Evolutionary conservation across 345 rosid genomes (phyloP), one percentile per base, ranked within the genome.

Genomic region (Populus simonii): DNA sequence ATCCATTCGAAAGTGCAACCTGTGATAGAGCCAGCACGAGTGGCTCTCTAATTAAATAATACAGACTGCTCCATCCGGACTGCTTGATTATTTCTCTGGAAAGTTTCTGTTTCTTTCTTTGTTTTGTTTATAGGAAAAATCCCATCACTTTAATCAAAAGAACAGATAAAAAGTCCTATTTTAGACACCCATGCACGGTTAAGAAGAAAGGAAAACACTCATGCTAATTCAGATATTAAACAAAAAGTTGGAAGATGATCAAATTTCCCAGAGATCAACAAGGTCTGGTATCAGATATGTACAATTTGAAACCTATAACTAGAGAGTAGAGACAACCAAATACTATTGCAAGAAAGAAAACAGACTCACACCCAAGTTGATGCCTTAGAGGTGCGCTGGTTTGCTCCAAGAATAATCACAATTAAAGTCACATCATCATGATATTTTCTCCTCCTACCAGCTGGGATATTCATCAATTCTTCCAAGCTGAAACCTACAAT

Each of bases 391-490:
- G 96, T 90, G 69, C 99, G 93, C 73, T 92, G 93, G 79, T 91
- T 89, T 1, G 90, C 83, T 78, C 99, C 97, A 7, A 93, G 94
- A 57, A 92, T 89, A 80, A 96, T 86, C 74, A 96, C 93, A 27
- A 96, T 88, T 16, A 93, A 90, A 53, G 99, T 93, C 57, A 96
- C 93, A 81, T 96, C 99, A 43, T 96, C 99, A 35, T 93, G 99
- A 81, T 96, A 96, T 81, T 94, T 93, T 88, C 97, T 85, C 83
- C 92, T 90, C 90, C 96, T 80, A 62, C 99, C 99, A 29, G 93
- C 93, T n/a, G 98, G 99, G 75, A 96, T 80, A 75, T 83, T 93
- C 95, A 88, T 86, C 91, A 96, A 72, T 77, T 93, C 97, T 78
- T 96, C 99, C 88, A 86, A 77, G 62, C 91, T 92, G 83, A 93